Conservation (phyloP, 768 basidiomycete genomes). For the Chlorophyllum brunneum region DNA sequence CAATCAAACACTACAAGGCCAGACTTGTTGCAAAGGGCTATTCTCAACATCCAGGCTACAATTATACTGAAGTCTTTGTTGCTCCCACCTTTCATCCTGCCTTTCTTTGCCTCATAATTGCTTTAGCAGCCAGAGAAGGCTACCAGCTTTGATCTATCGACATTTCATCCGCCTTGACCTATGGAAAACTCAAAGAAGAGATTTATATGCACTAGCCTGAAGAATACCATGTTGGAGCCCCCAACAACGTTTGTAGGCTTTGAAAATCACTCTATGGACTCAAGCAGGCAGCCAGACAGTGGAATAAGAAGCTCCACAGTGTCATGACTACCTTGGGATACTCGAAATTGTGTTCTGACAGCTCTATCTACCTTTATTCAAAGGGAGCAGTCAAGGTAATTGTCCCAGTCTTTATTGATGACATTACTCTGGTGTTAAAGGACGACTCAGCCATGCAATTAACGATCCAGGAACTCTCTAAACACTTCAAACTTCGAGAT, state of each 20-base stretch:
- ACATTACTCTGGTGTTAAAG: slow-evolving; percentile 18
- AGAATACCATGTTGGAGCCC: slow-evolving; percentile 18
- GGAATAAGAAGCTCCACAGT: too few relatives aligned
- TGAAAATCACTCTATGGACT: slow-evolving; percentile 38
- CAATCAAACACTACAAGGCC: slow-evolving; percentile 29
- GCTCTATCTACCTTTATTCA: too few relatives aligned
- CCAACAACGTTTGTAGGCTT: slow-evolving; percentile 19
- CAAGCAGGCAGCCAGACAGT: too few relatives aligned
- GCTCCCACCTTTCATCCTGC: slow-evolving; percentile 21
- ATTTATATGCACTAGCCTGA: slow-evolving; percentile 28
- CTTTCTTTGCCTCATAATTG: slow-evolving; percentile 12
- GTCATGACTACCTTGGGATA: too few relatives aligned
- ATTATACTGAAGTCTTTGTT: slow-evolving; percentile 36
- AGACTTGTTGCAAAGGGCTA: slow-evolving; percentile 40
- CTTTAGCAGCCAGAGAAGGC: slow-evolving; percentile 26
- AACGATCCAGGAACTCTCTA: slow-evolving; percentile 11
- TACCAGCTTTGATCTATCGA: slow-evolving; percentile 28
- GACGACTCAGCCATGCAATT: not conserved
- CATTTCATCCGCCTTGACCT: slow-evolving; percentile 27
- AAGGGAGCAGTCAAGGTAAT: too few relatives aligned
- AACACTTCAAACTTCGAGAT: slow-evolving; percentile 15
- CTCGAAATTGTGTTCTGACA: too few relatives aligned
- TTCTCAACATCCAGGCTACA: slow-evolving; percentile 34
- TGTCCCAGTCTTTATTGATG: slow-evolving; percentile 32
- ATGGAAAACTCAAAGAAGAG: too few relatives aligned